These are phyloP conservation scores for Ophiostoma fasciatum DNA, from an alignment of 2,329 filamentous ascomycete species.

Conservation along the genomic window DNA sequence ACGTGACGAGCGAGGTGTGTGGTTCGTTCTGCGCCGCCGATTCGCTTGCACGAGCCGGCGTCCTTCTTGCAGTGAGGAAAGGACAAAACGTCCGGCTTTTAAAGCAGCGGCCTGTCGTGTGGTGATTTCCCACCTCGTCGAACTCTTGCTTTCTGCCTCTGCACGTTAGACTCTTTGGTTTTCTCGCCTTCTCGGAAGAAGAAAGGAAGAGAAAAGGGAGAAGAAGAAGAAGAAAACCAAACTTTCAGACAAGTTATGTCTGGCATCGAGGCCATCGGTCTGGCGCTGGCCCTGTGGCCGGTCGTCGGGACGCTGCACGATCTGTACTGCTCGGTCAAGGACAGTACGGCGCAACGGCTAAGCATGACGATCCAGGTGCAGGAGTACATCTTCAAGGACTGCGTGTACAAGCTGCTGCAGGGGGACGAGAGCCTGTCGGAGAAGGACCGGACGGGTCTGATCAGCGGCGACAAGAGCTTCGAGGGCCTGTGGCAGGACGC, in stretches of 20 bases:
- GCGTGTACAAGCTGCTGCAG: slow-evolving; percentile 8
- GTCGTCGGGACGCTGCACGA: slow-evolving; percentile 6
- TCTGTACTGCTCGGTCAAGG: slow-evolving; percentile 5
- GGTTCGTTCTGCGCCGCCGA: background rate
- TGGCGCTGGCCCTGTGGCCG: slow-evolving; percentile 11
- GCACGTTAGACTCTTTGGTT: background rate
- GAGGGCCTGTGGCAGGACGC: slow-evolving; percentile 8
- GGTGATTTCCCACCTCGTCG: background rate
- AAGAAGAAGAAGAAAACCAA: too few relatives aligned
- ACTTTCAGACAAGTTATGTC: slow-evolving; percentile 6
- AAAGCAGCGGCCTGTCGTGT: too few relatives aligned
- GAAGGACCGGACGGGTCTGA: slow-evolving; percentile 8
- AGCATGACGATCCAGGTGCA: slow-evolving; percentile 10
- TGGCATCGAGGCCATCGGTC: slow-evolving; percentile 8
- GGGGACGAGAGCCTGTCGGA: slow-evolving; percentile 10
- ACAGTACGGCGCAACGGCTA: slow-evolving; percentile 5
- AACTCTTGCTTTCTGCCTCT: background rate
- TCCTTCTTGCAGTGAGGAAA: too few relatives aligned
- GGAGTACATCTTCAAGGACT: slow-evolving; percentile 11
- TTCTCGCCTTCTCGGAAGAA: too few relatives aligned
- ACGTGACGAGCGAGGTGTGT: background rate
- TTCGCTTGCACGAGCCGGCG: slow-evolving; percentile 1
- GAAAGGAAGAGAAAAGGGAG: too few relatives aligned
- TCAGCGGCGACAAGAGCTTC: slow-evolving; percentile 8
- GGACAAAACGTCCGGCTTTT: too few relatives aligned